Evolutionary conservation across 1,139 yeast genomes (phyloP), one percentile per base, ranked within the genome.

Genomic region (Scheffersomyces insectosa): DNA sequence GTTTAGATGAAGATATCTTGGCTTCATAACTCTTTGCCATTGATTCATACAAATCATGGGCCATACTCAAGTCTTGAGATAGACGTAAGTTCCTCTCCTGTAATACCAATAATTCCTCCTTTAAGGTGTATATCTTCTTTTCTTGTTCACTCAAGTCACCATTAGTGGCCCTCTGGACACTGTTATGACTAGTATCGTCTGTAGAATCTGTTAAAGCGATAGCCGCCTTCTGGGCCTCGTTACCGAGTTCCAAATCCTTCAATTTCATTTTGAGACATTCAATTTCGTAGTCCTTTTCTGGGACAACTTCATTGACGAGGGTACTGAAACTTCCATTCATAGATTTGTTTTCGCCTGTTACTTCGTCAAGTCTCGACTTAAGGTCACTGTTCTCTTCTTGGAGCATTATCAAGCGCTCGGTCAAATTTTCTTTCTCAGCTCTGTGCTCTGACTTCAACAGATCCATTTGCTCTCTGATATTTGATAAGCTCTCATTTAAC

Each of bases 281-380:
- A 33, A 72, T 57, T 32, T 62, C 66, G 28, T 49, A 50, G 33
- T 66, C 62, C 41, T 63, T 65, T 11, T 52, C 47, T 1, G 67
- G 63, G 0, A 65, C 30, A 3, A 54, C 43, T 1, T 45, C 46
- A 11, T 51, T 46, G 2, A 47, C 40, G 11, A 54, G 13, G 7
- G 67, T 63, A 28, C 38, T 48, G 36, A 47, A 42, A 34, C 43
- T 46, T 6, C 53, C 55, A 2, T 54, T 47, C 38, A 45, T 13
- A 15, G 34, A 31, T n/a, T 20, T 31, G 23, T 31, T 31, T 14
- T 31, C 34, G 14, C 34, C 34, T 10, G 34, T 14, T 14, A 31
- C 3, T 11, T 31, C 34, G 8, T 31, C 34, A 11, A 31, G 20
- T 31, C n/a, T 13, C 20, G n/a, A 31, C 20, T 20, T 31, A 10